Conservation (phyloP, 768 basidiomycete genomes). For the Tricholoma sp. region DNA sequence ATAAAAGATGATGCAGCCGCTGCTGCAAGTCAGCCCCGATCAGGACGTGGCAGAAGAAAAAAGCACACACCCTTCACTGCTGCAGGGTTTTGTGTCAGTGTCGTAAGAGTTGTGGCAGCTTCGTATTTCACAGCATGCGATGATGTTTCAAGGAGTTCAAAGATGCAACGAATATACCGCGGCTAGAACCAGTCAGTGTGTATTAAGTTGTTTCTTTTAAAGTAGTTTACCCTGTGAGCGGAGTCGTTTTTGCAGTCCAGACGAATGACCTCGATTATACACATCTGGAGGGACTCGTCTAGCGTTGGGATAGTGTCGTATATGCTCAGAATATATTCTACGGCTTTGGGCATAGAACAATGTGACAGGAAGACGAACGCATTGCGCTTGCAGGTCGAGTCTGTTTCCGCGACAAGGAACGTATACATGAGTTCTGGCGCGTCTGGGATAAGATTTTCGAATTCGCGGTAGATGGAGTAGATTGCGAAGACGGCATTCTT, state of each 20-base stretch:
- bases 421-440: slow-evolving; percentile 94
- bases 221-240: slow-evolving; percentile 62
- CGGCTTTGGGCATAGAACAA: slow-evolving; percentile 84
- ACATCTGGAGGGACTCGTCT: slow-evolving; percentile 95
- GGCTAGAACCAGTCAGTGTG: slow-evolving; percentile 40
- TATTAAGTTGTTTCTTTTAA: slow-evolving; percentile 6
- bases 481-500: slow-evolving; percentile 98
- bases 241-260: slow-evolving; percentile 86
- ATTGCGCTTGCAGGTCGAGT: slow-evolving; percentile 95
- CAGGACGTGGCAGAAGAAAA: neutral
- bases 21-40: slow-evolving; percentile 23
- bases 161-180: slow-evolving; percentile 92
- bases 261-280: slow-evolving; percentile 89
- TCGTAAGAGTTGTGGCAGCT: slow-evolving; percentile 91
- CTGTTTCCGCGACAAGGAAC: slow-evolving; percentile 93
- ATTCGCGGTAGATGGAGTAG: slow-evolving; percentile 90
- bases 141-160: slow-evolving; percentile 83
- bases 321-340: slow-evolving; percentile 83
- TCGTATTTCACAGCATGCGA: slow-evolving; percentile 97
- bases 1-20: slow-evolving; percentile 89
- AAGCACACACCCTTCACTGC: slow-evolving; percentile 78
- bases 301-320: slow-evolving; percentile 78
- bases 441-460: slow-evolving; percentile 93
- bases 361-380: slow-evolving; percentile 92
- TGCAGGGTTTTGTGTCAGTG: slow-evolving; percentile 90